Evolutionary conservation across 2,329 filamentous ascomycete genomes (phyloP).

Genomic region (Fusarium avenaceum): DNA sequence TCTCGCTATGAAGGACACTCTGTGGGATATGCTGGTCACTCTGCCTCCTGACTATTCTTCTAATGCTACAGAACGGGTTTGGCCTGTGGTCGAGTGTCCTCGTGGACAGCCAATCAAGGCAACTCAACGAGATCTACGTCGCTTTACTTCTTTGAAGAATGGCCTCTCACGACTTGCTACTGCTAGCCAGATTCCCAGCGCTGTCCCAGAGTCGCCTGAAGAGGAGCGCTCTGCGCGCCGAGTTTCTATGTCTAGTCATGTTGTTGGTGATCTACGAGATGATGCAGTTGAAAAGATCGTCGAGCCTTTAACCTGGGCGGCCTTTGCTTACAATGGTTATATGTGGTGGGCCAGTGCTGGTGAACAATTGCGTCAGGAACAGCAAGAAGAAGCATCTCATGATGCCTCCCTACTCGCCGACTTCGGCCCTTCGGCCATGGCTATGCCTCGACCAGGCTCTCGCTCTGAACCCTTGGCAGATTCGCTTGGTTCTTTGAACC

Average conservation of each 20-base stretch:
- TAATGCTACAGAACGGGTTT: conserved; percentile 71
- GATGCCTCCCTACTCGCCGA: conserved; percentile 70
- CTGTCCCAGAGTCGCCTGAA: conserved; percentile 48
- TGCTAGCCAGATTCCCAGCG: conserved; percentile 37
- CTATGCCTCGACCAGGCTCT: conserved; percentile 51
- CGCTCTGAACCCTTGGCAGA: conserved; percentile 55
- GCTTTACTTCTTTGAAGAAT: conserved; percentile 77
- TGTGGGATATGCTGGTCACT: conserved; percentile 92
- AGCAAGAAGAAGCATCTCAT: conserved; percentile 68
- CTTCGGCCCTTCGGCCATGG: conserved; percentile 57
- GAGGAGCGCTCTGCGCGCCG: conserved; percentile 48
- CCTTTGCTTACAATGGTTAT: conserved; percentile 83
- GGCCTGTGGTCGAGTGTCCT: conserved; percentile 80
- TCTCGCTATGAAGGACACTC: conserved; percentile 83
- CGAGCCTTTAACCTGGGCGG: conserved; percentile 76
- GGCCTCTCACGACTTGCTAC: conserved; percentile 68
- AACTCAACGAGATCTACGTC: conserved; percentile 88
- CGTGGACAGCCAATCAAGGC: conserved; percentile 79
- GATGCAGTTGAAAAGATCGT: conserved; percentile 68
- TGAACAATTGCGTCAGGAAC: conserved; percentile 74
- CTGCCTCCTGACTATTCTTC: conserved; percentile 75
- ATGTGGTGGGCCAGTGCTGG: conserved; percentile 93
- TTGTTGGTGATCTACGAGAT: conserved; percentile 57
- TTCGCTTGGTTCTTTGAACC: conserved; percentile 61
- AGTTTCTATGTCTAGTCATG: conserved; percentile 47